Percentiles rank a stretch among this genome's conserved stretches.
Evolutionary conservation across 2,329 filamentous ascomycete species (phyloP).

Genomic region (Hypoxylon sp.): DNA sequence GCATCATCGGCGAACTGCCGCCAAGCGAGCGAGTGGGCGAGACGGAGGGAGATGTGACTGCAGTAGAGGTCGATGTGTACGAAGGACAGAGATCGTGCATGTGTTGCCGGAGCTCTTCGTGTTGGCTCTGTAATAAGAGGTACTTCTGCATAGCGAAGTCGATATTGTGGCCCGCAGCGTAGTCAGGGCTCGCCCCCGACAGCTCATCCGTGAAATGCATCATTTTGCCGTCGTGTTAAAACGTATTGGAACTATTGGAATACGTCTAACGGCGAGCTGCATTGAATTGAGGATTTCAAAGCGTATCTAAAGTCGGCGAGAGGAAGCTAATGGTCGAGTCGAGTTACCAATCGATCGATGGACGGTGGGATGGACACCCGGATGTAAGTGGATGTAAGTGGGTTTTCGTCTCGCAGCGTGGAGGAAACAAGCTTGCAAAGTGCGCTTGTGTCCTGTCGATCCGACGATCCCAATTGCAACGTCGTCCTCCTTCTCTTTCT

Average conservation of each 20-base stretch:
- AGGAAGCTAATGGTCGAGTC: not conserved
- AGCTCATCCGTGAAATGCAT: conserved; percentile 38
- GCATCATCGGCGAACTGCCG: conserved; percentile 61
- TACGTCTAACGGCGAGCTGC: conserved; percentile 46
- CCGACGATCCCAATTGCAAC: conserved; percentile 48
- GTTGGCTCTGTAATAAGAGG: conserved; percentile 66
- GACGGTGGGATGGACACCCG: conserved; percentile 16
- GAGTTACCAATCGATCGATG: conserved; percentile 34
- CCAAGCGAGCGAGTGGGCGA: conserved; percentile 71
- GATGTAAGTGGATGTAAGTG: conserved; percentile 34
- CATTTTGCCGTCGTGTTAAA: conserved; percentile 23
- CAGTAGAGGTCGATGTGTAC: conserved; percentile 54
- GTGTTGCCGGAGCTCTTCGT: conserved; percentile 65
- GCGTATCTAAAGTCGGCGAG: conserved; percentile 11
- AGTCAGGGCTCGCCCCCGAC: conserved; percentile 30
- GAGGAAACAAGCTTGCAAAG: conserved; percentile 27
- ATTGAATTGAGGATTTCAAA: conserved; percentile 41
- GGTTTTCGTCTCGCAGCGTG: conserved; percentile 29
- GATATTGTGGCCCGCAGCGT: conserved; percentile 54
- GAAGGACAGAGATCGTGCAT: conserved; percentile 64
- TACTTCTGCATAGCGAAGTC: conserved; percentile 68
- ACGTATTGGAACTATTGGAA: conserved; percentile 27
- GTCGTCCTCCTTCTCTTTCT: conserved; percentile 27
- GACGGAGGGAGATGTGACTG: conserved; percentile 66
- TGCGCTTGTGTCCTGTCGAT: conserved; percentile 47